Percentiles rank a stretch among this genome's conserved stretches.
Conservation (phyloP, 2,329 filamentous ascomycete species). For the Myrmaecium sp. region DNA sequence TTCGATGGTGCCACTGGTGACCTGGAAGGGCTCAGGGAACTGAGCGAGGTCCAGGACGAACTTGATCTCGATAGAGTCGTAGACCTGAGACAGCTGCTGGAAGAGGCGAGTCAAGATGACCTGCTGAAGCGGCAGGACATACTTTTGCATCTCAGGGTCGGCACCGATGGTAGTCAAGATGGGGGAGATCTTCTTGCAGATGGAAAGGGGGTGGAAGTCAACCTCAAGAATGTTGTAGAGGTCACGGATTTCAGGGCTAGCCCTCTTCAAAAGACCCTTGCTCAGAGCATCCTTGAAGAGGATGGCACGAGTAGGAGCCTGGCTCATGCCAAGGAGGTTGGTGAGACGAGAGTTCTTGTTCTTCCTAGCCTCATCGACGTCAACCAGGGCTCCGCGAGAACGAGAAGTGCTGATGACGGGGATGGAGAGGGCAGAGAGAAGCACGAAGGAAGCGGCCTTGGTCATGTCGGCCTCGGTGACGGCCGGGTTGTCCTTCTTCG, state of each 20-base stretch:
- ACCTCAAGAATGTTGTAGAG: slow-evolving; percentile 98
- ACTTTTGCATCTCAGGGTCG: slow-evolving; percentile 93
- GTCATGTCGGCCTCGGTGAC: slow-evolving; percentile 80
- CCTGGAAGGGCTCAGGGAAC: slow-evolving; percentile 94
- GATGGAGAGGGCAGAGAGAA: slow-evolving; percentile 90
- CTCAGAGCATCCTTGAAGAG: slow-evolving; percentile 92
- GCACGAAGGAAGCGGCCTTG: slow-evolving; percentile 87
- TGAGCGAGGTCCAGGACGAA: slow-evolving; percentile 88
- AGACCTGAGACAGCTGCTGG: slow-evolving; percentile 97
- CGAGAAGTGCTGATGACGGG: slow-evolving; percentile 97
- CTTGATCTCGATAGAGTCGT: slow-evolving; percentile 87
- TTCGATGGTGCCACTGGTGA: slow-evolving; percentile 78
- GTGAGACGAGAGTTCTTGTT: slow-evolving; percentile 98
- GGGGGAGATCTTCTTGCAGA: slow-evolving; percentile 97
- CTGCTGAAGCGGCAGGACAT: slow-evolving; percentile 88
- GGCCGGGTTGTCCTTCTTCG: slow-evolving; percentile 87
- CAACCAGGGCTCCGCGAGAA: slow-evolving; percentile 86
- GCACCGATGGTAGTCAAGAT: slow-evolving; percentile 86
- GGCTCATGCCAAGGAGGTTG: slow-evolving; percentile 84
- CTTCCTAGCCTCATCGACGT: slow-evolving; percentile 92
- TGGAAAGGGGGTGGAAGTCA: slow-evolving; percentile 95
- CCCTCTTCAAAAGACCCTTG: slow-evolving; percentile 86
- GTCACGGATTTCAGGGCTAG: slow-evolving; percentile 84
- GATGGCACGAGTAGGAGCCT: slow-evolving; percentile 71
- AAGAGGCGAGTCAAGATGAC: slow-evolving; percentile 96